Percentiles rank a stretch among this genome's conserved stretches.
These are phyloP conservation scores for Pyrenophora teres DNA, from an alignment of 2,329 filamentous ascomycete genomes.

Conservation along the genomic window DNA sequence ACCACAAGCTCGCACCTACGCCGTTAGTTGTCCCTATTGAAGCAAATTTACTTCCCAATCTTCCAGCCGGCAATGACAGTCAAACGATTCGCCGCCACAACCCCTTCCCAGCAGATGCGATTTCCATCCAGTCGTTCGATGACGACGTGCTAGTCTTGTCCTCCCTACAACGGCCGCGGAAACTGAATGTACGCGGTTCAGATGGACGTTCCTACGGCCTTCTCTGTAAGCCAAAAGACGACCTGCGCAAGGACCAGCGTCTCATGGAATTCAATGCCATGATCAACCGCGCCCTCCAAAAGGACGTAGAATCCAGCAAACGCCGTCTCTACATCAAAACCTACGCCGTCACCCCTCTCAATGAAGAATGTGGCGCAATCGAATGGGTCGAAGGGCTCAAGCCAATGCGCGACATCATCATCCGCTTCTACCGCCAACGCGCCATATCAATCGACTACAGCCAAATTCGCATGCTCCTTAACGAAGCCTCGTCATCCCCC, in stretches of 20 bases:
- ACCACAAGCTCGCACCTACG: conserved; percentile 79
- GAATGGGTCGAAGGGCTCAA: conserved; percentile 98
- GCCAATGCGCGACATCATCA: conserved; percentile 87
- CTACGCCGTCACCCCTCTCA: conserved; percentile 93
- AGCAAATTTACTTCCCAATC: conserved; percentile 76
- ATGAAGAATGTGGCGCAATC: conserved; percentile 96
- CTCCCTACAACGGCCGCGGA: conserved; percentile 89
- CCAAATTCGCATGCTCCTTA: conserved; percentile 66
- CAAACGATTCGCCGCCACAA: conserved; percentile 72
- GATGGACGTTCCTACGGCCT: conserved; percentile 89
- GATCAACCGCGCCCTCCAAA: conserved; percentile 93
- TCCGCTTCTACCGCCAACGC: conserved; percentile 76
- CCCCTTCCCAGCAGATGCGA: conserved; percentile 83
- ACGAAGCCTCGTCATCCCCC: conserved; percentile 67
- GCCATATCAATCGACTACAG: conserved; percentile 67
- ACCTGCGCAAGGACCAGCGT: conserved; percentile 94
- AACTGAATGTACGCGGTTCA: conserved; percentile 83
- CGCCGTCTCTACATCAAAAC: conserved; percentile 87
- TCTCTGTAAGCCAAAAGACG: conserved; percentile 96
- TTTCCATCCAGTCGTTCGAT: conserved; percentile 78
- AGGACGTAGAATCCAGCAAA: conserved; percentile 86
- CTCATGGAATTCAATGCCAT: conserved; percentile 99
- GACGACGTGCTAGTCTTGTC: conserved; percentile 90
- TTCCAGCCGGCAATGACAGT: conserved; percentile 74
- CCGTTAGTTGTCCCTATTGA: conserved; percentile 89